Conservation (phyloP, 257 asterid species). For the Linderniella brevidens region DNA sequence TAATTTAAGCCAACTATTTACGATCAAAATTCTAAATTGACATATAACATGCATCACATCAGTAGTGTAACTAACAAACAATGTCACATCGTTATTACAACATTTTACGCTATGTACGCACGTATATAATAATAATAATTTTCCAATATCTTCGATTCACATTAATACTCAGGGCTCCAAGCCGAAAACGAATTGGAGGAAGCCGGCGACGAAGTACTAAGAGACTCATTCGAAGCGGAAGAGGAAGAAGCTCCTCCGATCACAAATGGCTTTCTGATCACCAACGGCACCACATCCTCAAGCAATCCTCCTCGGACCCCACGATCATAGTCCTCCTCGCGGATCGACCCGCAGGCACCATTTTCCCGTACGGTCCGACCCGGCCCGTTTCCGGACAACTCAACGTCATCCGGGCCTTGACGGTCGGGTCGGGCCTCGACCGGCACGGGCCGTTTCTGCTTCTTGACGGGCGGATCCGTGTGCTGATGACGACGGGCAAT, state of each 20-base stretch:
- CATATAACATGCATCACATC: too few relatives aligned
- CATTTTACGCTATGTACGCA: too few relatives aligned
- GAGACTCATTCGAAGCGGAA: conserved; percentile 25
- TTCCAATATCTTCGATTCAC: too few relatives aligned
- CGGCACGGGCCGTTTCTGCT: conserved; percentile 20
- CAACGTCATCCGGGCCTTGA: conserved; percentile 5
- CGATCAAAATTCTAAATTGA: too few relatives aligned
- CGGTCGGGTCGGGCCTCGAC: conserved; percentile 11
- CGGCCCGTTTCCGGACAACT: background rate
- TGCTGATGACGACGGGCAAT: conserved; percentile 3
- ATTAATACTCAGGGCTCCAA: background rate
- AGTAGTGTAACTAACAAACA: too few relatives aligned
- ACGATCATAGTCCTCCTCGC: too few relatives aligned
- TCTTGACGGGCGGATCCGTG: conserved; percentile 35
- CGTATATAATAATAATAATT: too few relatives aligned
- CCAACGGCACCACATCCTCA: conserved; percentile 76
- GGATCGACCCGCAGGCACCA: conserved; percentile 4
- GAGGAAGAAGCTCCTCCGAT: conserved; percentile 23
- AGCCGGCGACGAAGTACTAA: conserved; percentile 36
- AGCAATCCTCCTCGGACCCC: conserved; percentile 57
- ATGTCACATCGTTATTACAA: too few relatives aligned
- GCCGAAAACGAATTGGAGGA: conserved; percentile 36
- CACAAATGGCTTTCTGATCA: conserved; percentile 36
- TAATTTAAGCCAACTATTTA: too few relatives aligned
- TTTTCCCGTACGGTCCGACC: too few relatives aligned